These are phyloP conservation scores for Fusarium guadeloupense DNA, from an alignment of 2,329 filamentous ascomycete species.

Conservation along the genomic window DNA sequence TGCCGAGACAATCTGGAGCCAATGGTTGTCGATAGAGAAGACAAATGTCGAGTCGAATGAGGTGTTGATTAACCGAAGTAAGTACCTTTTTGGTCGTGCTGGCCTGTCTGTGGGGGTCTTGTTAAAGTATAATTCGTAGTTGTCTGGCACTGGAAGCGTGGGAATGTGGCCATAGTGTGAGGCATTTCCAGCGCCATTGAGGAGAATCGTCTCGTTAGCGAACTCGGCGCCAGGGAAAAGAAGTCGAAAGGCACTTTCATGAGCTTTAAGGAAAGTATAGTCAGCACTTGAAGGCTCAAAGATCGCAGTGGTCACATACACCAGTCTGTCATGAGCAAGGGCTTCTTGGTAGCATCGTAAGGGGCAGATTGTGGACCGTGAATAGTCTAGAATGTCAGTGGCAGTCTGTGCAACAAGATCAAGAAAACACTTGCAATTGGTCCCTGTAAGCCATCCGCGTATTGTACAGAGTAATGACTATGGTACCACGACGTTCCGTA, in stretches of 20 bases:
- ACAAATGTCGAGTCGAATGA: conserved; percentile 35
- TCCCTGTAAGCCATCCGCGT: conserved; percentile 34
- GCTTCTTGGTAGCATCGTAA: conserved; percentile 26
- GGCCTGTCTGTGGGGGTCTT: conserved; percentile 34
- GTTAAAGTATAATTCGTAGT: conserved; percentile 29
- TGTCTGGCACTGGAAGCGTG: conserved; percentile 1
- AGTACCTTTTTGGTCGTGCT: conserved; percentile 17
- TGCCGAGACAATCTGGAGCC: conserved; percentile 22
- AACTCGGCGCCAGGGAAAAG: neutral
- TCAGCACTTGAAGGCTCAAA: neutral
- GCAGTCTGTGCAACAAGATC: fast-evolving
- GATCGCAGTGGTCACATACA: conserved; percentile 5
- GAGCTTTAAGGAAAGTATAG: neutral
- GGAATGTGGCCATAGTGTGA: conserved; percentile 17
- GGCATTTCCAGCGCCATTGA: conserved; percentile 31
- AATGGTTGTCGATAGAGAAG: conserved; percentile 40
- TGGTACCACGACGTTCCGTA: conserved; percentile 42
- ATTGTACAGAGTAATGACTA: conserved; percentile 37
- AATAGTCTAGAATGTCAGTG: conserved; percentile 17
- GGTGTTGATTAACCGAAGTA: conserved; percentile 37
- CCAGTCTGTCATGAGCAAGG: conserved; percentile 33
- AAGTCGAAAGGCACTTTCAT: conserved; percentile 25
- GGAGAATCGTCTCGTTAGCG: conserved; percentile 33
- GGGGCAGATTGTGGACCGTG: conserved; percentile 32
- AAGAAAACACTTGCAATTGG: conserved; percentile 13